Evolutionary conservation across 257 asterid genomes (phyloP).

Genomic region (Salvia rosmarinus): DNA sequence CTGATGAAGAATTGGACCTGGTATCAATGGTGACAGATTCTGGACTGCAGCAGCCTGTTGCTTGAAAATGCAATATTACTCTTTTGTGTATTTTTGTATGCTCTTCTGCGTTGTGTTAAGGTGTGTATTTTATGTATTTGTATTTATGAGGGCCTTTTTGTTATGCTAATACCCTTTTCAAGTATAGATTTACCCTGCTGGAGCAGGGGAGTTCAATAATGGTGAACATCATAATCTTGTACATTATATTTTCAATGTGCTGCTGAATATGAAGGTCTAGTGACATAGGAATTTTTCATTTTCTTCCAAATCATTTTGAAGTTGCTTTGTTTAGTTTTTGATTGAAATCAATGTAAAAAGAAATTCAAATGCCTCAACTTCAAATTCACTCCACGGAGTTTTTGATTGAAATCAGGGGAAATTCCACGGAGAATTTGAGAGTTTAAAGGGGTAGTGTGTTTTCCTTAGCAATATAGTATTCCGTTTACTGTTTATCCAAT

Average conservation of each 20-base stretch:
- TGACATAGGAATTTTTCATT: background rate
- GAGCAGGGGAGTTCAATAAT: too few relatives aligned
- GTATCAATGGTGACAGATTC: constrained; percentile 70
- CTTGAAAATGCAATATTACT: constrained; percentile 27
- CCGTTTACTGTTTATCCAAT: too few relatives aligned
- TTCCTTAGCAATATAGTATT: too few relatives aligned
- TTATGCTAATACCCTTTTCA: constrained; percentile 29
- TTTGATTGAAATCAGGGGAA: too few relatives aligned
- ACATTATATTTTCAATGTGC: constrained; percentile 4
- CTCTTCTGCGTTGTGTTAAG: constrained; percentile 11
- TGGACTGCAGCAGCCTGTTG: constrained; percentile 32
- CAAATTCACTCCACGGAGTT: too few relatives aligned
- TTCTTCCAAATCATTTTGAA: background rate
- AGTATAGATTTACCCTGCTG: constrained; percentile 22
- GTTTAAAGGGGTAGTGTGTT: too few relatives aligned
- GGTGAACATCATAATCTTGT: constrained; percentile 7
- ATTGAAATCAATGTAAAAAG: too few relatives aligned
- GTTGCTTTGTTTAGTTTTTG: too few relatives aligned
- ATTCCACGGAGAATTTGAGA: too few relatives aligned
- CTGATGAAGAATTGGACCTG: constrained; percentile 92
- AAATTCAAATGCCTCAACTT: too few relatives aligned
- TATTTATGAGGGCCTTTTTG: background rate
- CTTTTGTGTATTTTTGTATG: background rate
- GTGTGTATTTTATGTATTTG: constrained; percentile 28
- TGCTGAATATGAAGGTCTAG: constrained; percentile 2